These are phyloP conservation scores for Monilinia polystroma DNA, from an alignment of 2,329 filamentous ascomycete genomes.

Conservation along the genomic window DNA sequence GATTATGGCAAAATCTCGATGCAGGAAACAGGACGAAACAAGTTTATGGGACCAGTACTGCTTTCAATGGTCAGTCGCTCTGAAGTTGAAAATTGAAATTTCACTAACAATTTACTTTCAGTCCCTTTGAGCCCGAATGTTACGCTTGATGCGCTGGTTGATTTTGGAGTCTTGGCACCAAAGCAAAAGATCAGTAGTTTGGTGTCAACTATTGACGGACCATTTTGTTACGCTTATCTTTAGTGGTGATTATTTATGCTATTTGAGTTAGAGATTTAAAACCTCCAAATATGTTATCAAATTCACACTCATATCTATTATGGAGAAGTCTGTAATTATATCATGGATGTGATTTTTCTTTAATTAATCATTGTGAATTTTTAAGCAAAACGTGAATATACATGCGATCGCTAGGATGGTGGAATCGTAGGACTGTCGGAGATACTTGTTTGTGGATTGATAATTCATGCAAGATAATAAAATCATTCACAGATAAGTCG, in stretches of 20 bases:
- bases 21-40: conserved; percentile 30
- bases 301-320: not conserved
- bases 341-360: not conserved
- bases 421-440: no score
- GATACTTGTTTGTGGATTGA: no score
- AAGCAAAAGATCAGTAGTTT: conserved; percentile 32
- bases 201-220: conserved; percentile 41
- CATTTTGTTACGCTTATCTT: conserved; percentile 47
- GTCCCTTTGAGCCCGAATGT: conserved; percentile 4
- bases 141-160: conserved; percentile 5
- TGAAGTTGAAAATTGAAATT: no score
- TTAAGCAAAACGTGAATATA: not conserved
- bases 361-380: no score
- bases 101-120: not conserved
- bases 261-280: no score
- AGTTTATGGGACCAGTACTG: conserved; percentile 10
- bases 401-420: no score
- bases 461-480: no score
- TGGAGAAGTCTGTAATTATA: not conserved
- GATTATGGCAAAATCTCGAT: conserved; percentile 47
- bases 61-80: conserved; percentile 1
- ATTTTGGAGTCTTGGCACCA: conserved; percentile 12
- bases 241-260: conserved; percentile 23
- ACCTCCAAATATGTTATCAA: no score
- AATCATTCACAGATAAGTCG: no score